Evolutionary conservation across 2,329 filamentous ascomycete species (phyloP).

Genomic region (Pseudogymnoascus sp.): DNA sequence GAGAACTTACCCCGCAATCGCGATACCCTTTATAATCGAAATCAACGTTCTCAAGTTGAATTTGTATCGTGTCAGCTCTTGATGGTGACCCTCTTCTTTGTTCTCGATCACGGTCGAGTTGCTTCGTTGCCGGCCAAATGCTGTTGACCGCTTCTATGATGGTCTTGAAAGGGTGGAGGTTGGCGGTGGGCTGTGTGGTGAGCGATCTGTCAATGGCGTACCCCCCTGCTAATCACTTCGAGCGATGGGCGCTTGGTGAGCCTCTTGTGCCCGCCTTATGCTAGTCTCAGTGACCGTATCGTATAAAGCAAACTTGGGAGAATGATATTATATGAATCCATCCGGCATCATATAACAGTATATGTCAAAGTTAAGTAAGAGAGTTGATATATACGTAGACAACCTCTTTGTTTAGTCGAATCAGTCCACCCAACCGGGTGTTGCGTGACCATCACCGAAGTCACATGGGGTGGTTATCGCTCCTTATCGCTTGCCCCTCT

Average conservation of each 20-base stretch:
- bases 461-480: slow-evolving; percentile 2
- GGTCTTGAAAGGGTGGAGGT: not conserved
- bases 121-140: not conserved
- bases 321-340: not conserved
- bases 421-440: slow-evolving; percentile 4
- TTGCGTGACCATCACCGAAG: not conserved
- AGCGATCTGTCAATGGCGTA: slow-evolving; percentile 5
- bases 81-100: not conserved
- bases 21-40: not conserved
- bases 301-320: not conserved
- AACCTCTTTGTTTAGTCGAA: slow-evolving; percentile 3
- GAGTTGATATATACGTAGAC: slow-evolving; percentile 1
- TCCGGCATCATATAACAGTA: not conserved
- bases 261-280: not conserved
- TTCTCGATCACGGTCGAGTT: slow-evolving; percentile 2
- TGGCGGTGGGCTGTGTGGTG: slow-evolving; percentile 3
- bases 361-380: not conserved
- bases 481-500: not conserved
- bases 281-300: not conserved
- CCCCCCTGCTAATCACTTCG: not conserved
- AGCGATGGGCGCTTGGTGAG: not conserved
- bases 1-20: slow-evolving; percentile 4
- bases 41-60: not conserved
- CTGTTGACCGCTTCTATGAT: slow-evolving; percentile 8
- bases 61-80: not conserved